Percentiles rank a stretch among this genome's conserved stretches.
Conservation (phyloP, 2,329 filamentous ascomycete species). For the Fusarium euwallaceae region DNA sequence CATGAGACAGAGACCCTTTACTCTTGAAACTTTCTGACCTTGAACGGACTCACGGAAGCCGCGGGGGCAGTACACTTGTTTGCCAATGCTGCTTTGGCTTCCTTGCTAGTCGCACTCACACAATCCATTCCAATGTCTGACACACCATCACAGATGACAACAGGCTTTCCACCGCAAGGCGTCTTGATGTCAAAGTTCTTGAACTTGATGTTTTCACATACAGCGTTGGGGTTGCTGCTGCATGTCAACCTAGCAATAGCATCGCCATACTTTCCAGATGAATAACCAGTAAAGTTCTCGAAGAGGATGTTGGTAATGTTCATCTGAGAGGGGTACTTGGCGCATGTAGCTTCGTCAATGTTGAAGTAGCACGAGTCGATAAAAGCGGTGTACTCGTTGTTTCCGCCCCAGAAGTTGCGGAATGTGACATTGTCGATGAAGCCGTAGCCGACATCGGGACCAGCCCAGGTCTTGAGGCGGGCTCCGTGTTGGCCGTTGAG, state of each 20-base stretch:
- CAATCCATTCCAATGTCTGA: constrained; percentile 41
- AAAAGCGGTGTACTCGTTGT: constrained; percentile 43
- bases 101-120: constrained; percentile 30
- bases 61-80: constrained; percentile 34
- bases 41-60: constrained; percentile 37
- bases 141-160: constrained; percentile 42
- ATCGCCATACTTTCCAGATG: constrained; percentile 41
- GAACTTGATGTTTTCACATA: constrained; percentile 44
- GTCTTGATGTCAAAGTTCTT: constrained; percentile 41
- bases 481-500: constrained; percentile 44
- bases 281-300: constrained; percentile 44
- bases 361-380: constrained; percentile 47
- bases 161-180: constrained; percentile 37
- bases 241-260: constrained; percentile 40
- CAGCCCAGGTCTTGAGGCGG: constrained; percentile 45
- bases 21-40: constrained; percentile 24
- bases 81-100: constrained; percentile 37
- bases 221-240: constrained; percentile 39
- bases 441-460: constrained; percentile 39
- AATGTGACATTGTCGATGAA: constrained; percentile 45
- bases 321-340: constrained; percentile 42
- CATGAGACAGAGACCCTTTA: neutral
- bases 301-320: constrained; percentile 45
- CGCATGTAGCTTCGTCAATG: constrained; percentile 30
- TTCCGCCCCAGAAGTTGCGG: constrained; percentile 44